Percentiles rank a stretch among this genome's conserved stretches.
Conservation (phyloP, 2,329 filamentous ascomycete genomes). For the Cladophialophora carrionii region DNA sequence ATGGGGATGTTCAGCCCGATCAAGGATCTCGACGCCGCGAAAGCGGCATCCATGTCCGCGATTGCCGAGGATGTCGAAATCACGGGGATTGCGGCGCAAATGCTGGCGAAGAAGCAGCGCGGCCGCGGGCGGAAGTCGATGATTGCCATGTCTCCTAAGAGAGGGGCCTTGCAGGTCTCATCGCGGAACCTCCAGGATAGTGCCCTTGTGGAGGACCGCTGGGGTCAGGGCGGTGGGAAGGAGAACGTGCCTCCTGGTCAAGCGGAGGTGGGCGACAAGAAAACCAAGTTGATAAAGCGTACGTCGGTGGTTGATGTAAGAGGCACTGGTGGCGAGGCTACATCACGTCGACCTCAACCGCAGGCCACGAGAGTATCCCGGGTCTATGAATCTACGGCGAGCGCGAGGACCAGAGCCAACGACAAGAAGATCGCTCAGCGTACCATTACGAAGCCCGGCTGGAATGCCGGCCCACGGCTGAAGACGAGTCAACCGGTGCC, state of each 20-base stretch:
- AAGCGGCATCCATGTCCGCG: background rate
- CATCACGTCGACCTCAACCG: background rate
- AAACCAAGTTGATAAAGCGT: background rate
- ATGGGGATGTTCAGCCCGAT: conserved; percentile 51
- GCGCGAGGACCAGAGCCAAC: conserved; percentile 3
- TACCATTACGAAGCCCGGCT: conserved; percentile 15
- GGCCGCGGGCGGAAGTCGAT: background rate
- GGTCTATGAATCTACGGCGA: conserved; percentile 10
- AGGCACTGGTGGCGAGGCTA: background rate
- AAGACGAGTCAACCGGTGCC: background rate
- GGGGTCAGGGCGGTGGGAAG: conserved; percentile 62
- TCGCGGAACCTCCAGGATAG: conserved; percentile 48
- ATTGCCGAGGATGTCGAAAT: conserved; percentile 29
- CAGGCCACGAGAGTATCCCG: background rate
- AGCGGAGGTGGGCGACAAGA: conserved; percentile 9
- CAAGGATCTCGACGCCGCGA: conserved; percentile 39
- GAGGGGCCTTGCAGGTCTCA: conserved; percentile 55
- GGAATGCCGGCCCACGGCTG: conserved; percentile 21
- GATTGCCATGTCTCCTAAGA: conserved; percentile 26
- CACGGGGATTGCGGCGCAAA: conserved; percentile 43
- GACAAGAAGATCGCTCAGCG: conserved; percentile 1
- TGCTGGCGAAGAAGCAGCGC: conserved; percentile 40
- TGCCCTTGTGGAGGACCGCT: conserved; percentile 50
- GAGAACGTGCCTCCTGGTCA: conserved; percentile 64
- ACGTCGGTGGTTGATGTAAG: background rate